Percentiles rank a stretch among this genome's conserved stretches.
Evolutionary conservation across 2,329 filamentous ascomycete genomes (phyloP).

Genomic region (Waltergamsia citrina): DNA sequence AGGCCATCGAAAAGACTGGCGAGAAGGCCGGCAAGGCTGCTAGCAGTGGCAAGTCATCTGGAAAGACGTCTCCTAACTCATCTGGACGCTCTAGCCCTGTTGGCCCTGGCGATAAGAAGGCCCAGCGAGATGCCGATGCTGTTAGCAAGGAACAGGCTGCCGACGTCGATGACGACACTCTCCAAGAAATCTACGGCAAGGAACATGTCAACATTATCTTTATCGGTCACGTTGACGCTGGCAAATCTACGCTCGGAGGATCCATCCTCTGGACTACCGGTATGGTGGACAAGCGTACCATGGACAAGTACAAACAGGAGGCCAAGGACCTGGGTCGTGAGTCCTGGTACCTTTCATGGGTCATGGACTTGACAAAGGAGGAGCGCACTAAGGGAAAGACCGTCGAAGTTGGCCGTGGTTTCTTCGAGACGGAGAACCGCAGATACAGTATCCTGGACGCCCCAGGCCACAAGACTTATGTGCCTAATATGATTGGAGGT

Average conservation of each 20-base stretch:
- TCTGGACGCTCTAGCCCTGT: conserved; percentile 80
- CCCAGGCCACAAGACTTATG: conserved; percentile 95
- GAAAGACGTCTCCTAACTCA: conserved; percentile 75
- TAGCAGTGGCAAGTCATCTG: conserved; percentile 38
- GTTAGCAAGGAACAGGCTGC: conserved; percentile 75
- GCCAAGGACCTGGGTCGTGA: conserved; percentile 94
- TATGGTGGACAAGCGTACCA: conserved; percentile 98
- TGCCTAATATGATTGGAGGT: conserved; percentile 96
- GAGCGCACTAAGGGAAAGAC: conserved; percentile 96
- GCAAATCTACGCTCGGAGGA: conserved; percentile 92
- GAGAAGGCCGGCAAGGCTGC: conserved; percentile 40
- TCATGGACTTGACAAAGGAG: conserved; percentile 92
- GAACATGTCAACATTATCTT: conserved; percentile 92
- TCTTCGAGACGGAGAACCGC: conserved; percentile 94
- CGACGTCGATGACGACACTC: conserved; percentile 60
- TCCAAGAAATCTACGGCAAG: conserved; percentile 95
- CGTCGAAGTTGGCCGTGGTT: conserved; percentile 90
- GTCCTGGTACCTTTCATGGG: conserved; percentile 99
- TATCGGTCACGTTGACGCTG: conserved; percentile 95
- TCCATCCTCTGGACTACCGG: conserved; percentile 88
- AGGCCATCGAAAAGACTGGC: conserved; percentile 87
- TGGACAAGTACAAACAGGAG: conserved; percentile 97
- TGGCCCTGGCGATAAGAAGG: conserved; percentile 36
- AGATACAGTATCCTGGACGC: conserved; percentile 95
- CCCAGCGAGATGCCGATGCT: conserved; percentile 63